Evolutionary conservation across 2,329 filamentous ascomycete species (phyloP), one percentile per base, ranked within the genome.

Genomic region (Colletotrichum karsti): DNA sequence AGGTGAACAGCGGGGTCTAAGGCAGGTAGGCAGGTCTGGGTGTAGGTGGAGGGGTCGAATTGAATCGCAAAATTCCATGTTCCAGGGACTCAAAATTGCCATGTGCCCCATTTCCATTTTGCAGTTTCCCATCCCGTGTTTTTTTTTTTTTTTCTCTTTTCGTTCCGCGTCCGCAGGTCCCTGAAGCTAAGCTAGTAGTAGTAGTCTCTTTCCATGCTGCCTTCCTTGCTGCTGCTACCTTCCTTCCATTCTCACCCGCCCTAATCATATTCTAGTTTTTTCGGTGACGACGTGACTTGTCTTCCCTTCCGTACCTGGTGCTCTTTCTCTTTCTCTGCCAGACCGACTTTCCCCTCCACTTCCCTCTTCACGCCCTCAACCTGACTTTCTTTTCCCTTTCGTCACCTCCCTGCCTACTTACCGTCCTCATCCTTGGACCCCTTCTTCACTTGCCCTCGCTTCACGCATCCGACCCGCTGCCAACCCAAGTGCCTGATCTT

Each of bases 51-150:
- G 51, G 35, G 51, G 51, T 55, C 15, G 10, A n/a, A n/a, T 39
- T n/a, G 22, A 48, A 20, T 53, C 18, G 51, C 20, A 53, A 35
- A 62, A 62, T 62, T 62, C 65, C 65, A 68, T 68, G 46, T 42
- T 42, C 60, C 12, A 28, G 18, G 48, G 37, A 50, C 33, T 26
- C 39, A 54, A 58, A 67, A 68, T 68, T 68, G 64, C 65, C 65
- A 68, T 68, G 39, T 58, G 46, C 60, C 59, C 51, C 58, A 42
- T 67, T 68, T 66, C 62, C 62, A 54, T 68, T 67, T 67, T 56
- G 55, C 30, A 69, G 61, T 69, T 69, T 69, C 63, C 63, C 61
- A 66, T 69, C 53, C 35, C 57, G 22, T 46, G 28, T 57, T 50
- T 37, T 48, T 24, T 61, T 50, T 20, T 44, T 61, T 41, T 50